These are phyloP conservation scores for Leccinum fibrillosum DNA, from an alignment of 768 basidiomycete genomes.

Conservation along the genomic window DNA sequence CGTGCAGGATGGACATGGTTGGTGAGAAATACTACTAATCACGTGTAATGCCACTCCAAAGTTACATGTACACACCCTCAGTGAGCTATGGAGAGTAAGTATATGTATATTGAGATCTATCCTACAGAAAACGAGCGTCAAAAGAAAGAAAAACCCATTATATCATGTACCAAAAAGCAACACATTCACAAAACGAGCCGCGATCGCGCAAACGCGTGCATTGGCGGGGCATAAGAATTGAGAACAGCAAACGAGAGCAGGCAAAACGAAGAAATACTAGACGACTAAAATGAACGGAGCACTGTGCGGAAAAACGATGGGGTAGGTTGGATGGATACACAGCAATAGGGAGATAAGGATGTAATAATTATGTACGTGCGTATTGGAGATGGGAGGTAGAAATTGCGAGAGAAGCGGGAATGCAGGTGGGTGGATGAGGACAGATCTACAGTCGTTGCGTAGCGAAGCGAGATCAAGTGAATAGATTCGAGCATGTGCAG, in stretches of 20 bases:
- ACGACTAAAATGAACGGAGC: conserved; percentile 16
- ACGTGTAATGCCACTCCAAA: conserved; percentile 6
- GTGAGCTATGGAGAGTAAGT: background rate
- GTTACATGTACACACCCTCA: conserved; percentile 1
- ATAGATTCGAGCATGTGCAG: conserved; percentile 27
- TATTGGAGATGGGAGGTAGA: background rate
- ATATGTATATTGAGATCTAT: conserved; percentile 8
- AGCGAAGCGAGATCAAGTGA: conserved; percentile 11
- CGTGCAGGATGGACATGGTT: conserved; percentile 53
- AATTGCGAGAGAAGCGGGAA: conserved; percentile 15
- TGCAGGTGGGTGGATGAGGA: conserved; percentile 19
- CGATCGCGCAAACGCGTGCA: background rate
- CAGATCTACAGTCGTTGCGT: conserved; percentile 23
- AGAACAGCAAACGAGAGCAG: conserved; percentile 20
- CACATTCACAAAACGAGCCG: conserved; percentile 20
- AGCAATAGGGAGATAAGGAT: conserved; percentile 25
- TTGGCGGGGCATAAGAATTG: background rate
- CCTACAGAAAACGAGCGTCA: conserved; percentile 16
- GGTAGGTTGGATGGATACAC: conserved; percentile 24
- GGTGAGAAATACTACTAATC: conserved; percentile 12
- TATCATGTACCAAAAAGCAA: conserved; percentile 14
- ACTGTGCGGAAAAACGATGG: conserved; percentile 13
- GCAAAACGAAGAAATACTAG: conserved; percentile 16
- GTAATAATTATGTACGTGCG: conserved; percentile 26
- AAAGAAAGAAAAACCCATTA: conserved; percentile 7